These are phyloP conservation scores for Tephrocybe rancida DNA, from an alignment of 768 basidiomycete genomes.

Conservation along the genomic window DNA sequence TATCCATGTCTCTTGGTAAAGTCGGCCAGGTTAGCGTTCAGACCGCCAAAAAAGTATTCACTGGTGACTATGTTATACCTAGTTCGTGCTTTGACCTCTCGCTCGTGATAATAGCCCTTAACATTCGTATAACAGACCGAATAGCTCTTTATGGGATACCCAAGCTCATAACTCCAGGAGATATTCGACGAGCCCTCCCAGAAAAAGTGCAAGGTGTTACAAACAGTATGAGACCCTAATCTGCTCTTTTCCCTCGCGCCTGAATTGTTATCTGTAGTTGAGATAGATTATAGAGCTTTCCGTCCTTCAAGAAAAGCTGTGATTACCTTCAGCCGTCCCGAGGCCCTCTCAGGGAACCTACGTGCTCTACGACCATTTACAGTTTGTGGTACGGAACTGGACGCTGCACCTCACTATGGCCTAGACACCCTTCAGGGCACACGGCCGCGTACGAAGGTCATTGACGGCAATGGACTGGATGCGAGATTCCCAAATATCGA, in stretches of 20 bases:
- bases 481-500: slow-evolving; percentile 53
- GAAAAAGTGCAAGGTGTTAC: slow-evolving; percentile 7
- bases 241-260: not conserved
- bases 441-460: slow-evolving; percentile 26
- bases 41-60: not conserved
- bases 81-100: not conserved
- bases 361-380: slow-evolving; percentile 42
- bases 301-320: slow-evolving; percentile 59
- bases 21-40: too few species aligned
- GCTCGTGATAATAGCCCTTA: not conserved
- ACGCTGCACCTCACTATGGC: slow-evolving; percentile 29
- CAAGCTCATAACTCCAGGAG: slow-evolving; percentile 9
- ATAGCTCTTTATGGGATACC: slow-evolving; percentile 13
- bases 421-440: slow-evolving; percentile 10
- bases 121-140: not conserved
- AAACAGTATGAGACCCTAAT: slow-evolving; percentile 36
- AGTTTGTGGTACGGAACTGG: slow-evolving; percentile 47
- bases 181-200: slow-evolving; percentile 12
- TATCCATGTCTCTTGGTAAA: slow-evolving; percentile 7
- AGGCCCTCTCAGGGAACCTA: slow-evolving; percentile 44
- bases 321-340: slow-evolving; percentile 52
- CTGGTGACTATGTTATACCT: not conserved
- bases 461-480: slow-evolving; percentile 47
- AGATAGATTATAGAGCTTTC: slow-evolving; percentile 63
- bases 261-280: slow-evolving; percentile 38